Base-by-base conservation (phyloP, 2,329 filamentous ascomycete species). In the Calonectria montana region DNA sequence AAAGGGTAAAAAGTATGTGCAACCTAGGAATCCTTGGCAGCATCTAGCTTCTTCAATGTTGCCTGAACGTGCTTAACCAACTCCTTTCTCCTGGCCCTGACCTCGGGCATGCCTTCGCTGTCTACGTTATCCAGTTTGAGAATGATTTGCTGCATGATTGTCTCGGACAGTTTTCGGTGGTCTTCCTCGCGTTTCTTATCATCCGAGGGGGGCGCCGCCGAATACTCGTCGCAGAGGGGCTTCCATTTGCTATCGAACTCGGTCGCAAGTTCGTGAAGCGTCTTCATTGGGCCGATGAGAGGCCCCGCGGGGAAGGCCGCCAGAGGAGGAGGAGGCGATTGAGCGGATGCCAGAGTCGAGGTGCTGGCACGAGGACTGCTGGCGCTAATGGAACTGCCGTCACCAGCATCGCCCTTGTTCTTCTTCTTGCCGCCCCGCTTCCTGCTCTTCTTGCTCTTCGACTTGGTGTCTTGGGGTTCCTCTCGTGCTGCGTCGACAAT, bases 91-190 rank as follows among this genome's bases (percentile, higher is more conserved):
- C 86, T 89, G 15, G 87, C 83, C 73, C 94, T 87, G 29, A 93
- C 91, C 15, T 92, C 91, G 12, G 85, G 81, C 75, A 94, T 90
- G 6, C 93, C 93, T 59, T 93, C 92, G 0, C 92, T 92, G 76
- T 96, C 93, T 3, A 96, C 90, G 25, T 89, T 91, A 80, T 97
- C 94, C 45, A 95, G 83, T 84, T 96, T 96, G 74, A 97, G 84
- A 43, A 96, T 80, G 2, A 95, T 90, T 77, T 95, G 93, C 73
- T 92, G 91, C 86, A 97, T 87, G 45, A 95, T 89, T 5, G 92
- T 94, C 85, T 97, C 94, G 4, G 91, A 92, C 21, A 97, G 82
- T 80, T 90, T 92, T 81, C 93, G 91, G 81, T 96, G 92, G 79
- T 96, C 93, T 39, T 95, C 94, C 16, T 89, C 88, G 62, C 90